Evolutionary conservation across 1,284 basidiomycete genomes (phyloP), one percentile per base, ranked within the genome.

Genomic region (Ceraceosorus bombacis): DNA sequence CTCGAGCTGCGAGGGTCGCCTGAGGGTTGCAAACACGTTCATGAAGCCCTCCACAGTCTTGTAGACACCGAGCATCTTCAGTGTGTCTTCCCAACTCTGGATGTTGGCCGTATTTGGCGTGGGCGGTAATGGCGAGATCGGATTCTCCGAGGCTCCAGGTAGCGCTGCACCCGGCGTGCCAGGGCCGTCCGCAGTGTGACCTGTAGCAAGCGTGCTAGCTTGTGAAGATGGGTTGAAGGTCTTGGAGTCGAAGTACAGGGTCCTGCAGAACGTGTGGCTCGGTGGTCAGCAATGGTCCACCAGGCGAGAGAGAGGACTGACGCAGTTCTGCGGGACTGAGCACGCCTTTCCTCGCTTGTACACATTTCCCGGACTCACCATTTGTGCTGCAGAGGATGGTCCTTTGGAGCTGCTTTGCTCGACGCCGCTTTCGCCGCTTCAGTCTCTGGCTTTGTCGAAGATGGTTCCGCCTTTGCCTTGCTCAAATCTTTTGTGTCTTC

Each of bases 1-100:
- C 67, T 90, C 88, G 46, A 95, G 84, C 68, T 85, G 85, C 53
- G 88, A 90, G 1, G 92, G 92, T 1, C 88, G 86, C 78, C 90
- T 89, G 63, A 94, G 84, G 85, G 91, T 93, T 79, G 93, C 91
- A 81, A 93, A 89, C 80, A 90, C 89, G n/a, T 88, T 84, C 74
- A 90, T 92, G 81, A 92, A 95, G 37, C 85, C 84, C 78, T 95
- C 88, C 59, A 95, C 80, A 67, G 74, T 52, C 7, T 61, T 49
- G 60, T 70, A 77, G 27, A 62, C 52, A 46, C 77, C 78, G 41
- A 71, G 53, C 36, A 64, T 65, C 51, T 66, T 71, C 10, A 74
- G 63, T 38, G 65, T 64, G 38, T 69, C 70, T 46, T 71, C 71
- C 61, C 69, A 72, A 10, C 53, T 64, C 6, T 64, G 2, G 58